A percentile compares a stretch with the other conserved stretches of the same genome.
Evolutionary conservation across 106 monocot genomes (phyloP).

Genomic region (Acorus calamus): DNA sequence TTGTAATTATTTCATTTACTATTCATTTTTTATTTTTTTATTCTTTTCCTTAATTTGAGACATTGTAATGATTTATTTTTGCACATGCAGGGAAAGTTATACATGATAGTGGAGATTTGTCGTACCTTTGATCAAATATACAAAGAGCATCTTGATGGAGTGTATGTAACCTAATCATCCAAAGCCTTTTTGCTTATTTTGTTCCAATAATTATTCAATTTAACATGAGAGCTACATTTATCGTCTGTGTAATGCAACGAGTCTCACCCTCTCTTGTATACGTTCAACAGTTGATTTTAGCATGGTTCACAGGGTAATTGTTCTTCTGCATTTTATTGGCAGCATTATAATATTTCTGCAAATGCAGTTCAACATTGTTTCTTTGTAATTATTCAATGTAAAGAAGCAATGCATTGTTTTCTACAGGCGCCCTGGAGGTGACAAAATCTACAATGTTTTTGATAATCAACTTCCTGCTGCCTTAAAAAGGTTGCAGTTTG

Average conservation of each 20-base stretch:
- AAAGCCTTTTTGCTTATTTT: neutral
- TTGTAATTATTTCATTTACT: too few relatives aligned
- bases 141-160: too few relatives aligned
- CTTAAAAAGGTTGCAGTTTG: slow-evolving; percentile 93
- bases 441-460: slow-evolving; percentile 91
- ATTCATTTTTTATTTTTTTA: slow-evolving; percentile 3
- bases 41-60: neutral
- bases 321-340: too few relatives aligned
- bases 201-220: neutral
- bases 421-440: slow-evolving; percentile 87
- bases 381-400: too few relatives aligned
- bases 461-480: slow-evolving; percentile 97
- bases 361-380: neutral
- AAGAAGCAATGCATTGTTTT: slow-evolving; percentile 1
- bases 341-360: too few relatives aligned
- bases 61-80: neutral
- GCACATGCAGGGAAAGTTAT: slow-evolving; percentile 75
- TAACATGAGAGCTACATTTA: too few relatives aligned
- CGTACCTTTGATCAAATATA: slow-evolving; percentile 83
- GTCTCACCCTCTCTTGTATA: too few relatives aligned
- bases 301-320: too few relatives aligned
- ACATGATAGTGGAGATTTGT: slow-evolving; percentile 95
- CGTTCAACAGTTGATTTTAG: too few relatives aligned
- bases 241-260: too few relatives aligned
- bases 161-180: slow-evolving; percentile 48